phyloP scores from a whole-genome alignment of 2,329 filamentous ascomycete species.

The Monosporascus sp. region DNA sequence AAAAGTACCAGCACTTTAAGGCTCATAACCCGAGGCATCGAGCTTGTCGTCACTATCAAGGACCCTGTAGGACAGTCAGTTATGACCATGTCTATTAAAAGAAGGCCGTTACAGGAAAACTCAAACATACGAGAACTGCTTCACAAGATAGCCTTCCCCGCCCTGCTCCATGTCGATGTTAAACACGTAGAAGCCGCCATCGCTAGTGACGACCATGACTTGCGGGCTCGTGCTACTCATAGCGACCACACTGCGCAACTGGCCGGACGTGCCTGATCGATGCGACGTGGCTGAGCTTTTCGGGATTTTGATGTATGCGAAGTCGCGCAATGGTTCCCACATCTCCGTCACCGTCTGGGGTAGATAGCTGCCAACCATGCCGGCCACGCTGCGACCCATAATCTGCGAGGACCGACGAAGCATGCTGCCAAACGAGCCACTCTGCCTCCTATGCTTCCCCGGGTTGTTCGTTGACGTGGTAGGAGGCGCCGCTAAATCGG shows the following conservation, averaged over 20 bases:
- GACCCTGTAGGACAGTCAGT: slow-evolving; percentile 32
- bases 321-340: slow-evolving; percentile 93
- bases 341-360: slow-evolving; percentile 94
- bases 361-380: slow-evolving; percentile 85
- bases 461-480: slow-evolving; percentile 18
- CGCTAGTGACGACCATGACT: slow-evolving; percentile 96
- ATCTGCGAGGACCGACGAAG: slow-evolving; percentile 92
- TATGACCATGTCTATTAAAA: background rate
- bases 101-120: slow-evolving; percentile 3
- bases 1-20: slow-evolving; percentile 15
- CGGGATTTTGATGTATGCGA: slow-evolving; percentile 93
- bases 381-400: slow-evolving; percentile 82
- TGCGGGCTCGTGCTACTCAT: slow-evolving; percentile 94
- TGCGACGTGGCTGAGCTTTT: slow-evolving; percentile 40
- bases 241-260: slow-evolving; percentile 86
- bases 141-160: slow-evolving; percentile 85
- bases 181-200: slow-evolving; percentile 92
- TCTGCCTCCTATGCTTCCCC: slow-evolving; percentile 41
- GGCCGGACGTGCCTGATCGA: slow-evolving; percentile 28
- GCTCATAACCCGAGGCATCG: slow-evolving; percentile 43
- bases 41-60: slow-evolving; percentile 52
- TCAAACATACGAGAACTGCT: slow-evolving; percentile 72
- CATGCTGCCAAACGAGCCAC: slow-evolving; percentile 84
- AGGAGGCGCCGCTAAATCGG: slow-evolving; percentile 31
- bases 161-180: slow-evolving; percentile 93